phyloP scores from a whole-genome alignment of 2,329 filamentous ascomycete species.

The Hypoxylon rubiginosum region DNA sequence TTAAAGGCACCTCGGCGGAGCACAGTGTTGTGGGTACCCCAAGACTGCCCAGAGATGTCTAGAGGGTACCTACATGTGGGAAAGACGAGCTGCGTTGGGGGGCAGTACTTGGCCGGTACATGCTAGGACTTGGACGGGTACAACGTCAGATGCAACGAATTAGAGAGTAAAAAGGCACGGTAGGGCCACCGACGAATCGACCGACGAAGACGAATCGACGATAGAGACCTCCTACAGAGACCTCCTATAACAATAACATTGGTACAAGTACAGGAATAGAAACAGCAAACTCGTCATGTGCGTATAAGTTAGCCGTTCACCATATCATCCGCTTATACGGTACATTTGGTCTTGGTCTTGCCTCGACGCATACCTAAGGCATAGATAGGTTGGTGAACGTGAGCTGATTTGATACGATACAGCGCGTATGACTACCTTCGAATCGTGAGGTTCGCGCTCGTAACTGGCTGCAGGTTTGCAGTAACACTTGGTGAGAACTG shows the following conservation, averaged over 20 bases:
- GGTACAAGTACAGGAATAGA: slow-evolving; percentile 22
- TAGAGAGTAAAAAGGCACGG: neutral
- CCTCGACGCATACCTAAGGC: slow-evolving; percentile 25
- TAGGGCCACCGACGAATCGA: neutral
- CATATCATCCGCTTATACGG: slow-evolving; percentile 32
- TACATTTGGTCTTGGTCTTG: neutral
- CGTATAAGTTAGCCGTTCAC: slow-evolving; percentile 20
- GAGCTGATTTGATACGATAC: slow-evolving; percentile 24
- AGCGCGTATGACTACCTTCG: slow-evolving; percentile 29
- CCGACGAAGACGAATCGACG: neutral
- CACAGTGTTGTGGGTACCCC: slow-evolving; percentile 14
- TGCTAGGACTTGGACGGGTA: slow-evolving; percentile 12
- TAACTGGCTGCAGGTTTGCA: slow-evolving; percentile 31
- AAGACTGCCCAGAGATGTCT: slow-evolving; percentile 12
- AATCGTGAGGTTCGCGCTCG: slow-evolving; percentile 21
- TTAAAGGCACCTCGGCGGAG: slow-evolving; percentile 35
- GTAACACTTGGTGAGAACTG: slow-evolving; percentile 22
- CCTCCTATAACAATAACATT: neutral
- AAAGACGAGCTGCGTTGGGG: slow-evolving; percentile 9
- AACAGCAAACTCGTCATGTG: slow-evolving; percentile 25
- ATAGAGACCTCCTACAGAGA: neutral
- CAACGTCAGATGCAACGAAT: neutral
- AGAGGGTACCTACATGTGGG: slow-evolving; percentile 4
- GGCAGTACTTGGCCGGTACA: slow-evolving; percentile 24
- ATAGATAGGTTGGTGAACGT: neutral